phyloP scores from a whole-genome alignment of 2,329 filamentous ascomycete species.

The Phialophora expanda region DNA sequence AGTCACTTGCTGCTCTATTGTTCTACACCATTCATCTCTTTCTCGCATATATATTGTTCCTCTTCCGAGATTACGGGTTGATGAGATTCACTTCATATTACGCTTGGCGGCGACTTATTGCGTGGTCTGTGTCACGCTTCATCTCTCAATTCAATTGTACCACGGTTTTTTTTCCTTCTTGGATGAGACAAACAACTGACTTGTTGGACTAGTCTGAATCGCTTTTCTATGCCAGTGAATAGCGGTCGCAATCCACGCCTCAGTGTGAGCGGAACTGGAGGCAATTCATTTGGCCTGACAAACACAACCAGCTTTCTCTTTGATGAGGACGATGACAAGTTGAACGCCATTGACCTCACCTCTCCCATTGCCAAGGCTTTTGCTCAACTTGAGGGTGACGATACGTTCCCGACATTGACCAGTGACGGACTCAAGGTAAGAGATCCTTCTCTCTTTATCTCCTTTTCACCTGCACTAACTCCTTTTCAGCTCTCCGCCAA shows the following conservation, averaged over 20 bases:
- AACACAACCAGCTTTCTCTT: conserved; percentile 88
- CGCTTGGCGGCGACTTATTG: neutral
- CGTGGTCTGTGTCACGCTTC: conserved; percentile 13
- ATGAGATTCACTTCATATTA: conserved; percentile 19
- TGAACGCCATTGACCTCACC: conserved; percentile 42
- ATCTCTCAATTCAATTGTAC: neutral
- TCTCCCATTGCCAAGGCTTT: conserved; percentile 72
- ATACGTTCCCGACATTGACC: conserved; percentile 80
- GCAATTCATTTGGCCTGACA: conserved; percentile 65
- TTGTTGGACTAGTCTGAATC: conserved; percentile 68
- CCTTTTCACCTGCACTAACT: conserved; percentile 23
- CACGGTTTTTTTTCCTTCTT: neutral
- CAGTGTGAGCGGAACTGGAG: conserved; percentile 25
- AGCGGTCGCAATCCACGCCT: conserved; percentile 45
- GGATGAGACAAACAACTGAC: conserved; percentile 28
- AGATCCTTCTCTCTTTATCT: conserved; percentile 7
- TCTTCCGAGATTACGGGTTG: conserved; percentile 6
- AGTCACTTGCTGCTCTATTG: neutral
- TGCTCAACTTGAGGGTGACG: conserved; percentile 74
- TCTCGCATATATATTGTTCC: neutral
- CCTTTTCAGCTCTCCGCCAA: conserved; percentile 74
- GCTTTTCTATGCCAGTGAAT: conserved; percentile 91
- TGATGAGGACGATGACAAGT: conserved; percentile 78
- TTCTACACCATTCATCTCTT: conserved; percentile 11
- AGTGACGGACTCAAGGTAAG: conserved; percentile 51